Base-by-base conservation (phyloP, 1,284 basidiomycete genomes). In the Psilocybe mexicana region DNA sequence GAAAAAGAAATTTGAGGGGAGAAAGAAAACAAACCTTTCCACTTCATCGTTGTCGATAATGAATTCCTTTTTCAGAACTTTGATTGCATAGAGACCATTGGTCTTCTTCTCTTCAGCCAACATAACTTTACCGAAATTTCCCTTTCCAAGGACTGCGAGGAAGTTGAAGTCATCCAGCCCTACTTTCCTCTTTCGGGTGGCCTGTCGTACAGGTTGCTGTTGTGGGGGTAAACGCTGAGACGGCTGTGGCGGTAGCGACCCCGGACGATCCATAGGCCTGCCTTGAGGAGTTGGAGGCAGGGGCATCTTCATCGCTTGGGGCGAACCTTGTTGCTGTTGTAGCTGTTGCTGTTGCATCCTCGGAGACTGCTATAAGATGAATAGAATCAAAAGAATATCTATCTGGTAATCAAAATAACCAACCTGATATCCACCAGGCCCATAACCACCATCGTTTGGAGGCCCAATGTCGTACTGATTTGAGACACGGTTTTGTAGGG, bases 21-120 rank as follows among this genome's bases (percentile, higher is more conserved):
- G 43, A 35, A 52, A 33, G 23, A 33, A 11, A 58, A 69, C 80
- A 56, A 61, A 94, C 95, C 94, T 97, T 78, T 99, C 97, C 5
- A 99, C 95, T 79, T 99, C 97, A 75, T 99, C 97, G 66, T 99
- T 99, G 72, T 99, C 97, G 67, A 99, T 99, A 74, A 99, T 99
- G 70, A 99, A 99, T 77, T 99, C 97, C 74, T 99, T 99, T 82
- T 99, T 99, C 71, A 99, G 76, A 40, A 99, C 97, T 77, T 99
- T 99, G 83, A 99, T 98, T n/a, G 97, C 97, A 73, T 93, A 99
- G 59, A 99, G 75, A 59, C 84, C 86, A 68, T 87, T 94, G 28
- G 87, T 84, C 69, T 84, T 87, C 84, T 98, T 99, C 80, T 99
- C 97, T 75, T 99, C 97, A 18, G 97, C 97, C 56, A 99, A 80